These are phyloP conservation scores for Zygnema circumcarinatum DNA, from an alignment of 139 green algal species.

Conservation along the genomic window DNA sequence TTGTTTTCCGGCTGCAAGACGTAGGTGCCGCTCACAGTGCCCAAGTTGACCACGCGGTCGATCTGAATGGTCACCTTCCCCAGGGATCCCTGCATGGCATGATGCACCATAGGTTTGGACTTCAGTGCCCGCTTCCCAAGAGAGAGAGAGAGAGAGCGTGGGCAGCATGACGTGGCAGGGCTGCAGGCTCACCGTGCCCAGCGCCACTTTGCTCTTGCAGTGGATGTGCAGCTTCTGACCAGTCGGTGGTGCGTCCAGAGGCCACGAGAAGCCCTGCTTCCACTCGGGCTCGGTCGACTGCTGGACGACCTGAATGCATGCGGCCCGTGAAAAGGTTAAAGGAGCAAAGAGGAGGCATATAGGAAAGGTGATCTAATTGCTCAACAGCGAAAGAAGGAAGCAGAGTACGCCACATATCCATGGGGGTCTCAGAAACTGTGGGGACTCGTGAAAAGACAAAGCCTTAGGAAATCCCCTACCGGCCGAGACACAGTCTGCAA, in stretches of 20 bases:
- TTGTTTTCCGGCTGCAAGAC: conserved; percentile 44
- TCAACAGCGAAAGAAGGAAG: too few relatives aligned
- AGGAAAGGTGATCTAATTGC: too few relatives aligned
- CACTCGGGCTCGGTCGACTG: conserved; percentile 24
- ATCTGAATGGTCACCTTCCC: conserved; percentile 51
- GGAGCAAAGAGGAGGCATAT: too few relatives aligned
- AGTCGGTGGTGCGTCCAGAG: conserved; percentile 24
- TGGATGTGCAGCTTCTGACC: conserved; percentile 44
- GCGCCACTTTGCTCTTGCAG: conserved; percentile 41
- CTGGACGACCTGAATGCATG: conserved; percentile 37
- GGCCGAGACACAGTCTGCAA: too few relatives aligned
- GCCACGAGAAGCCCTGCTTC: conserved; percentile 50
- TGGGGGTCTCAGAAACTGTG: too few relatives aligned
- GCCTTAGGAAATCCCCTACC: too few relatives aligned
- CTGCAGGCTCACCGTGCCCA: conserved; percentile 10
- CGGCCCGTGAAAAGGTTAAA: too few relatives aligned
- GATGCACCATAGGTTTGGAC: neutral
- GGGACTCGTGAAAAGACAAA: too few relatives aligned
- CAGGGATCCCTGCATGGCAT: conserved; percentile 34
- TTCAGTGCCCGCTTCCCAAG: too few relatives aligned
- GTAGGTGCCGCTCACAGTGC: conserved; percentile 30
- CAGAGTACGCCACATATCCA: too few relatives aligned
- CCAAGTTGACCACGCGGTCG: conserved; percentile 37
- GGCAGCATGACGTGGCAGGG: too few relatives aligned
- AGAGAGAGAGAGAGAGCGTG: too few relatives aligned